Evolutionary conservation across 2,329 filamentous ascomycete species (phyloP).

Genomic region (Colletotrichum coccodes): DNA sequence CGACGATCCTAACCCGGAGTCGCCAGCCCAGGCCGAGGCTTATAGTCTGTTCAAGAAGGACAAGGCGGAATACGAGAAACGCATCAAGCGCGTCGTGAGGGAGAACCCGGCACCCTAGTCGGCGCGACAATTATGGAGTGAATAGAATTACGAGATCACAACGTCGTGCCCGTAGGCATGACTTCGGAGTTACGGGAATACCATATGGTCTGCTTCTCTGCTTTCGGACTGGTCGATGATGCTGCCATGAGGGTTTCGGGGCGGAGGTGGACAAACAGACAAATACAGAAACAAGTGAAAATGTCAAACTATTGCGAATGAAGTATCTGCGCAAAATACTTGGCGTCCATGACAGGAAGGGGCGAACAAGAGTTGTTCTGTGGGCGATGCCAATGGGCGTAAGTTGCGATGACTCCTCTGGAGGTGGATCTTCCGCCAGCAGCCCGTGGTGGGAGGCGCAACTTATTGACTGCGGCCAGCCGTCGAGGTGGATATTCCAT

Average conservation of each 20-base stretch:
- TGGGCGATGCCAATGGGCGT: neutral
- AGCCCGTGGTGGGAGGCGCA: conserved; percentile 5
- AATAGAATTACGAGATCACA: conserved; percentile 18
- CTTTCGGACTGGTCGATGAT: conserved; percentile 22
- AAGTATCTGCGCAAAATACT: neutral
- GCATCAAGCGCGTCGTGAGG: conserved; percentile 85
- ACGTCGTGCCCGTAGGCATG: conserved; percentile 13
- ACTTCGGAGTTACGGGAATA: conserved; percentile 31
- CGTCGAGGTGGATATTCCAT: conserved; percentile 8
- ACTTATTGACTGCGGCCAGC: conserved; percentile 12
- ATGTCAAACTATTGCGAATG: neutral
- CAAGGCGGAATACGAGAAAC: conserved; percentile 84
- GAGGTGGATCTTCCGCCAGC: neutral
- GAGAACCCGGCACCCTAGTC: conserved; percentile 83
- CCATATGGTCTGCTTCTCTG: conserved; percentile 32
- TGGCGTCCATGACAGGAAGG: neutral
- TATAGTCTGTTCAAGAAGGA: conserved; percentile 98
- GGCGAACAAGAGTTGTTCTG: neutral
- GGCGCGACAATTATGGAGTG: neutral
- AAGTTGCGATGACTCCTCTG: conserved; percentile 3
- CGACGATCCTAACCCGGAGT: conserved; percentile 96
- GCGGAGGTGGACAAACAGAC: neutral
- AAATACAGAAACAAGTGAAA: neutral
- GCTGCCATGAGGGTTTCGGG: conserved; percentile 1
- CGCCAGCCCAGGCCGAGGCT: conserved; percentile 94